Conservation (phyloP, 192 early-diverging fungal species). For the Podila epigama region DNA sequence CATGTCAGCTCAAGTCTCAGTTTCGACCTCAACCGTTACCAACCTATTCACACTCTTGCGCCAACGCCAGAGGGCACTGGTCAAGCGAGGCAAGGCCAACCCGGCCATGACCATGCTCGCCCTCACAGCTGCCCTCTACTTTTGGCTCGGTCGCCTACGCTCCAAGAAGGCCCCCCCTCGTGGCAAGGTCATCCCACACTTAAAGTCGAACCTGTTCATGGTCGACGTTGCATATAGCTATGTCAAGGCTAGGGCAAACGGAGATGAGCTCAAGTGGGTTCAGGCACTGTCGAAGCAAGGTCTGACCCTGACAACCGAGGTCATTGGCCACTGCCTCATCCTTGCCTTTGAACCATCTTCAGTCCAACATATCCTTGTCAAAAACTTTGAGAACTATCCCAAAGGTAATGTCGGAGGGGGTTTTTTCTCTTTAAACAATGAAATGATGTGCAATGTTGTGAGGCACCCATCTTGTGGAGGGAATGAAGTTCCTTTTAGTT, state of each 20-base stretch:
- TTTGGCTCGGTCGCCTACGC: conserved; percentile 42
- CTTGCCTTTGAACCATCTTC: conserved; percentile 45
- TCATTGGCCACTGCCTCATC: conserved; percentile 41
- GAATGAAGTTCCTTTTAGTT: neutral
- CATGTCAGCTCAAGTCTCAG: conserved; percentile 13
- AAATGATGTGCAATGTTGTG: neutral
- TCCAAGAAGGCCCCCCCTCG: conserved; percentile 41
- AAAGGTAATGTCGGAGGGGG: conserved; percentile 21
- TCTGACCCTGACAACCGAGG: conserved; percentile 33
- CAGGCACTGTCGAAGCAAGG: conserved; percentile 42
- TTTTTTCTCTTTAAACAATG: neutral
- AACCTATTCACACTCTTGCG: conserved; percentile 37
- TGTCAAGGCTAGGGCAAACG: conserved; percentile 26
- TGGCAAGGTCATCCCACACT: conserved; percentile 40
- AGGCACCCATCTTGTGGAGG: neutral
- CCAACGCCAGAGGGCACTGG: conserved; percentile 35
- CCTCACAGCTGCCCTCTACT: conserved; percentile 43
- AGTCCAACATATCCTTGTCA: conserved; percentile 48
- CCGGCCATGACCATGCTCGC: conserved; percentile 47
- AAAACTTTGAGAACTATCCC: conserved; percentile 52
- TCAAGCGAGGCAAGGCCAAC: conserved; percentile 47
- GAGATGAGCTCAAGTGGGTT: conserved; percentile 44
- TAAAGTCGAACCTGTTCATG: conserved; percentile 43
- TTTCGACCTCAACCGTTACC: conserved; percentile 25
- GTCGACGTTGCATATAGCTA: conserved; percentile 30